Percentiles rank a stretch among this genome's conserved stretches.
Conservation (phyloP, 257 asterid genomes). For the Scutellaria baicalensis region DNA sequence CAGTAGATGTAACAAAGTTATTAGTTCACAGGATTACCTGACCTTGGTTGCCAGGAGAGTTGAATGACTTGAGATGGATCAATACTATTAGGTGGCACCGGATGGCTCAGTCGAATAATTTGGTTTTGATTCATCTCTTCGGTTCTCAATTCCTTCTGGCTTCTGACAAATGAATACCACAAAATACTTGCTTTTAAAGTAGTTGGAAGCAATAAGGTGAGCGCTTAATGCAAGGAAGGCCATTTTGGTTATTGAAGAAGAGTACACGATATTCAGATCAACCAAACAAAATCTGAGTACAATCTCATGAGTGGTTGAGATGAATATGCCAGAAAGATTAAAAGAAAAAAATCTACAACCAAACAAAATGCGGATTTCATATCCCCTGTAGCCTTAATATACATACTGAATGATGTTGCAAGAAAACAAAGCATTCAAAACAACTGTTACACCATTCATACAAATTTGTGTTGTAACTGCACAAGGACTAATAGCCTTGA, state of each 20-base stretch:
- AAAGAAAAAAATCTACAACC: not conserved
- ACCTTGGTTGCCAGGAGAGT: slow-evolving; percentile 93
- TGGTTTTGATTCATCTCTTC: slow-evolving; percentile 36
- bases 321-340: not conserved
- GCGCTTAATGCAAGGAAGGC: not conserved
- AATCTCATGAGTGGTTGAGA: not conserved
- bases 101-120: slow-evolving; percentile 17
- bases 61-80: slow-evolving; percentile 64
- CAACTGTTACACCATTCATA: not conserved
- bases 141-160: slow-evolving; percentile 43
- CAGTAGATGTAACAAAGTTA: slow-evolving; percentile 7
- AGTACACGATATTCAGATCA: not conserved
- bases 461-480: not conserved
- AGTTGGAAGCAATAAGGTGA: not conserved
- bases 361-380: not conserved
- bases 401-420: not conserved
- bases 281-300: not conserved
- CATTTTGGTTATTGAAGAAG: not conserved
- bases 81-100: slow-evolving; percentile 18
- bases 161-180: slow-evolving; percentile 22
- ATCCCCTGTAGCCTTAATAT: not conserved
- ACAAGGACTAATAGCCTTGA: not conserved
- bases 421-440: not conserved
- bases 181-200: not conserved
- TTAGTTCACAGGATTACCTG: slow-evolving; percentile 48